These are phyloP conservation scores for Veloboletus limbatus DNA, from an alignment of 1,284 basidiomycete species.

Conservation along the genomic window DNA sequence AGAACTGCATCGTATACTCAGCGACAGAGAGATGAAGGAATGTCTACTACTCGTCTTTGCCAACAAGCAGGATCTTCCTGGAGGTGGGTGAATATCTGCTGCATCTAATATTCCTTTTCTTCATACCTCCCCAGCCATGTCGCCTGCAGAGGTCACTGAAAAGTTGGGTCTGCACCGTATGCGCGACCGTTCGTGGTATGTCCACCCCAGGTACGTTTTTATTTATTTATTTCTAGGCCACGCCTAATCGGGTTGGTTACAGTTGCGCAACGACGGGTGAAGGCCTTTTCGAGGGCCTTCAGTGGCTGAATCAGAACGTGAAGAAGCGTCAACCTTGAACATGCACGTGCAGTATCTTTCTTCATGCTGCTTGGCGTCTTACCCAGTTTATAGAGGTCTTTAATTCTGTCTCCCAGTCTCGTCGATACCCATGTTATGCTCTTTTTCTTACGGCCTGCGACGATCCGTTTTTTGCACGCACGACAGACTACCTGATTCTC, in stretches of 20 bases:
- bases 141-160: conserved; percentile 97
- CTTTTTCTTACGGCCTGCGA: conserved; percentile 34
- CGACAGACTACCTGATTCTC: conserved; percentile 37
- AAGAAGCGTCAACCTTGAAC: conserved; percentile 78
- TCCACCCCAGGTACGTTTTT: conserved; percentile 87
- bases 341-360: conserved; percentile 15
- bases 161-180: conserved; percentile 94
- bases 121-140: conserved; percentile 67
- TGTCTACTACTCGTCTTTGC: conserved; percentile 97
- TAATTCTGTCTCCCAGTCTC: conserved; percentile 15
- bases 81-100: conserved; percentile 58
- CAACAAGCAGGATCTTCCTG: conserved; percentile 98
- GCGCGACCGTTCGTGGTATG: conserved; percentile 98
- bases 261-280: conserved; percentile 96
- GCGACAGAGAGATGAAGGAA: conserved; percentile 98
- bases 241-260: conserved; percentile 13
- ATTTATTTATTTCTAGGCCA: neutral
- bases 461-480: conserved; percentile 32
- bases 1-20: conserved; percentile 95
- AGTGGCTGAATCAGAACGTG: conserved; percentile 96
- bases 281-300: conserved; percentile 91
- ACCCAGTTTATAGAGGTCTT: conserved; percentile 21
- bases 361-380: conserved; percentile 15
- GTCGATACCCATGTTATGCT: conserved; percentile 38
- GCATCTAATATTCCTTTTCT: neutral